Evolutionary conservation across 2,329 filamentous ascomycete genomes (phyloP).

Genomic region (Pestalotiopsis sp.): DNA sequence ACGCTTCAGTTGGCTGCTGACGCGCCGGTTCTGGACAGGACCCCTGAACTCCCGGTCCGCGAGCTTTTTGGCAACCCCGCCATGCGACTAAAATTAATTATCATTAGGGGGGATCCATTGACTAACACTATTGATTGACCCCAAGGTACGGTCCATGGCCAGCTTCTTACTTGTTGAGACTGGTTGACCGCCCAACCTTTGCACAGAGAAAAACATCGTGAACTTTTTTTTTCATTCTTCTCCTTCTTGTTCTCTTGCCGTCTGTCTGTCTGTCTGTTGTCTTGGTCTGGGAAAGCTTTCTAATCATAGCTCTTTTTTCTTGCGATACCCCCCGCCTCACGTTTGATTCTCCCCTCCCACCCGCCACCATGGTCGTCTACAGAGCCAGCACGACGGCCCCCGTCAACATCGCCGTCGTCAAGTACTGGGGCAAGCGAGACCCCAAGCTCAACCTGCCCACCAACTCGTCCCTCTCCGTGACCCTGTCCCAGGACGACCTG

Average conservation of each 20-base stretch:
- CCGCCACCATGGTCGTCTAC: conserved; percentile 62
- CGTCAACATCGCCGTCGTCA: conserved; percentile 98
- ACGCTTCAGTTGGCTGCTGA: no score
- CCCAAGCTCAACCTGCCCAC: conserved; percentile 92
- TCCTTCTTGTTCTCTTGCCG: not conserved
- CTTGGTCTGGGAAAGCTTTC: not conserved
- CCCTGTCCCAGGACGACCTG: conserved; percentile 89
- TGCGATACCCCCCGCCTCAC: not conserved
- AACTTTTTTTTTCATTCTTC: not conserved
- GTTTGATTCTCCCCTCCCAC: not conserved
- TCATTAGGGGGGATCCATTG: not conserved
- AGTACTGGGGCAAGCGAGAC: conserved; percentile 99
- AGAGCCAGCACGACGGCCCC: conserved; percentile 94
- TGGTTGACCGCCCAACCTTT: not conserved
- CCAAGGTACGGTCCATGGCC: not conserved
- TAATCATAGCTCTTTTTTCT: not conserved
- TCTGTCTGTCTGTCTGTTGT: not conserved
- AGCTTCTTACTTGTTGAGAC: not conserved
- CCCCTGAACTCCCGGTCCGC: not conserved
- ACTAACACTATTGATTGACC: not conserved
- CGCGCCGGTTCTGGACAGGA: not conserved
- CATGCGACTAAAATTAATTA: not conserved
- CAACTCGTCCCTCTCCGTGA: conserved; percentile 96
- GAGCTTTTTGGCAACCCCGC: not conserved
- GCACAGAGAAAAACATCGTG: not conserved